Base-by-base conservation (phyloP, 2,329 filamentous ascomycete species). In the Exophiala spinifera region DNA sequence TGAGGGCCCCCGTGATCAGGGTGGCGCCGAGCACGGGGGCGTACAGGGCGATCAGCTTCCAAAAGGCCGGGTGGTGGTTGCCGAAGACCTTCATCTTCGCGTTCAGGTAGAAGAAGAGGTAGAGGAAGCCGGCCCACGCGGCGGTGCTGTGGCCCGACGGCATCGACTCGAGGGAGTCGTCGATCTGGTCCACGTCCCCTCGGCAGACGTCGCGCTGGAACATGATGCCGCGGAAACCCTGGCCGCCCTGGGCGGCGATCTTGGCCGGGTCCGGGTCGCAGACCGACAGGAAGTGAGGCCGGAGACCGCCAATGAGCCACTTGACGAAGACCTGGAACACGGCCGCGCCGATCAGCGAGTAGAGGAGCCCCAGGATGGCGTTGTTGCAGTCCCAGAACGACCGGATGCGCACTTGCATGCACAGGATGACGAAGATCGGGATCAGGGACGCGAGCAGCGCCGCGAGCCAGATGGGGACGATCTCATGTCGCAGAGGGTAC, bases 251-350 rank as follows among this genome's bases (percentile, higher is more conserved):
- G 3, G 70, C 72, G 33, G 70, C 69, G 43, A 73, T 70, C 13
- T 70, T 68, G 0, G 70, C 69, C 3, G 72, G 71, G 52, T 78
- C 77, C 1, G 85, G 87, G 67, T 85, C 79, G 77, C 86, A 89
- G 49, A 87, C 85, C 19, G 76, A 77, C 17, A 89, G 76, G 72
- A 89, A 89, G 68, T 88, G 83, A 1, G 86, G 86, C n/a, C 85
- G 79, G 17, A 87, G 73, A 13, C 86, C 86, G 13, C 87, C 87
- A 59, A 90, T 88, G 39, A 89, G 79, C 79, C 81, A 86, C 55
- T 90, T 90, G 67, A 89, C 64, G 65, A 89, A 85, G 61, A 89
- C 86, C 65, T 90, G 87, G 73, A 90, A 88, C 46, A 89, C 81
- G n/a, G 85, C 83, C 3, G 84, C 84, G 4, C 79, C 76, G 70